These are phyloP conservation scores for Rhizophlyctis rosea DNA, from an alignment of 192 early-diverging fungal genomes.

Conservation along the genomic window DNA sequence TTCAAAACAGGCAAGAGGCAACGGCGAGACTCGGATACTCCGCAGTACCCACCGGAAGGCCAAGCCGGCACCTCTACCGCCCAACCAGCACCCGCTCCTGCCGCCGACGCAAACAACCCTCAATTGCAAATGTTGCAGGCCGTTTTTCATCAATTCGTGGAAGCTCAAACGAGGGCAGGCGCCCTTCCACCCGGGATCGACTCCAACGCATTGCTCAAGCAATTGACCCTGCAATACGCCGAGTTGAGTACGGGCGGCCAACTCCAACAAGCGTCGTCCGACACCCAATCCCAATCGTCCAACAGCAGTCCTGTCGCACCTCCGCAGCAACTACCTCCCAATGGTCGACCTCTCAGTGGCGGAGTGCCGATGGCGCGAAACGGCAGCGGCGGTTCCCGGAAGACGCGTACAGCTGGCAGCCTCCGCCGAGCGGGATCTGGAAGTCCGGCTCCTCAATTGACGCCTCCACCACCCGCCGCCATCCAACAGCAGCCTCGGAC, in stretches of 20 bases:
- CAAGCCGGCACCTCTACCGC: background rate
- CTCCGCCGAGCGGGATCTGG: background rate
- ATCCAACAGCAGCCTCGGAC: conserved; percentile 4
- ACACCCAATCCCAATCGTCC: too few species aligned
- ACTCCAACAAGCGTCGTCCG: background rate
- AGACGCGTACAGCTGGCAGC: background rate
- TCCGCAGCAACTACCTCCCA: background rate
- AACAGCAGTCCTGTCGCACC: background rate
- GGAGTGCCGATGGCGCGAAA: background rate
- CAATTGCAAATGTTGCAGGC: background rate
- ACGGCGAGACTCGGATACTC: conserved; percentile 7
- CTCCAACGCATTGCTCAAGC: background rate
- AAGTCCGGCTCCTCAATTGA: background rate
- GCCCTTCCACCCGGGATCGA: background rate
- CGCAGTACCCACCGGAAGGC: background rate
- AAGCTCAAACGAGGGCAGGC: background rate
- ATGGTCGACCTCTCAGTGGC: background rate
- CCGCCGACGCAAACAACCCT: background rate
- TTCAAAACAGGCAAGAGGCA: conserved; percentile 10
- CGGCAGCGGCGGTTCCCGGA: background rate
- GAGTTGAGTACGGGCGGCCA: background rate
- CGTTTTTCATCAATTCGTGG: background rate
- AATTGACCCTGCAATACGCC: background rate
- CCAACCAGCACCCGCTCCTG: background rate
- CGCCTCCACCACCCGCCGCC: background rate